Percentiles rank a stretch among this genome's conserved stretches.
Conservation (phyloP, 73 alveolate genomes). For the Halteria grandinella region DNA sequence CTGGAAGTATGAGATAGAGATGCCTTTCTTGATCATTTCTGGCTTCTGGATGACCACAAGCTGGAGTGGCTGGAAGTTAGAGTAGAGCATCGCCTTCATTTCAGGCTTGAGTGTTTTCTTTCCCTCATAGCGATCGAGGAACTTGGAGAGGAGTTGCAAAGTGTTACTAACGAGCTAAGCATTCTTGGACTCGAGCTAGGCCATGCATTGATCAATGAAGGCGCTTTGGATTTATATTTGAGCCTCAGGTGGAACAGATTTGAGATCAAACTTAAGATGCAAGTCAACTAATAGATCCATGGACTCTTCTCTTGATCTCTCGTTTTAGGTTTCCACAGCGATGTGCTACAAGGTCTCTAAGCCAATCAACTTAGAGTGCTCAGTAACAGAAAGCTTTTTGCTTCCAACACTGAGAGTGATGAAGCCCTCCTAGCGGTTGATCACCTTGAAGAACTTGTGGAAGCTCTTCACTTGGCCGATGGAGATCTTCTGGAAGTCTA, state of each 20-base stretch:
- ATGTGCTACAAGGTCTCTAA: constrained; percentile 66
- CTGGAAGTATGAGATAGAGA: constrained; percentile 15
- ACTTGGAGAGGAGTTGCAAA: constrained; percentile 26
- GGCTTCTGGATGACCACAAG: neutral
- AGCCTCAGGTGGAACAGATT: constrained; percentile 1
- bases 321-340: constrained; percentile 57
- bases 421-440: constrained; percentile 30
- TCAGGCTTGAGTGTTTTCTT: constrained; percentile 30
- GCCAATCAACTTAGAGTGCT: constrained; percentile 46
- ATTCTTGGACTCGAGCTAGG: constrained; percentile 19
- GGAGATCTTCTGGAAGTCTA: constrained; percentile 13
- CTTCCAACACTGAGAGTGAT: constrained; percentile 30
- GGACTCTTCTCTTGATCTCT: constrained; percentile 58
- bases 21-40: constrained; percentile 9
- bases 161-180: constrained; percentile 9
- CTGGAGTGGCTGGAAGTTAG: neutral
- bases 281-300: constrained; percentile 54
- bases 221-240: constrained; percentile 6
- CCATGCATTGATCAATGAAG: constrained; percentile 44
- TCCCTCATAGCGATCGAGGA: constrained; percentile 73
- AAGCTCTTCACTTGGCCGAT: constrained; percentile 57
- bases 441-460: constrained; percentile 52
- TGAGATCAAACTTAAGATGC: constrained; percentile 45
- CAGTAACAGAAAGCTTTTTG: constrained; percentile 26
- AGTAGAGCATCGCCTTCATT: neutral